A percentile compares a stretch with the other conserved stretches of the same genome.
These are phyloP conservation scores for Oryza punctata DNA, from an alignment of 176 grass and related monocot species.

Conservation along the genomic window DNA sequence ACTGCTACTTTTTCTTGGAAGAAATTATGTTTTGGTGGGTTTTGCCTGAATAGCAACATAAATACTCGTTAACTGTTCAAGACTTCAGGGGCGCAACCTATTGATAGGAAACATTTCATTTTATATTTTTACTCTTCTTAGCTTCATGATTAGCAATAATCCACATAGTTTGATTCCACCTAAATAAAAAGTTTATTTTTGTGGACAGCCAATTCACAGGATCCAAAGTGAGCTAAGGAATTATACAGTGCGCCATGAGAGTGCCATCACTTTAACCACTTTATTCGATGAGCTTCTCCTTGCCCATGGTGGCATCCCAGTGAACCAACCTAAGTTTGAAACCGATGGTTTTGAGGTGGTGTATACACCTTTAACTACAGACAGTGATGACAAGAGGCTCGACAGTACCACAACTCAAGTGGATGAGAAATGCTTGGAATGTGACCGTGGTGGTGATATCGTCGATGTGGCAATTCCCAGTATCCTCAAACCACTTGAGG, in stretches of 20 bases:
- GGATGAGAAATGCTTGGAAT: conserved; percentile 35
- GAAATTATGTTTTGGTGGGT: neutral
- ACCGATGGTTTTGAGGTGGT: conserved; percentile 26
- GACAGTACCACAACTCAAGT: conserved; percentile 11
- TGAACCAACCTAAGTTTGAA: conserved; percentile 52
- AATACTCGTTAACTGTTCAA: neutral
- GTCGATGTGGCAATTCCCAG: conserved; percentile 15
- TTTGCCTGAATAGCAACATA: neutral
- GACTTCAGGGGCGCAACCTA: neutral
- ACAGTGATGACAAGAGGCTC: conserved; percentile 1
- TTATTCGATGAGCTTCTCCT: conserved; percentile 61
- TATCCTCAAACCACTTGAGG: conserved; percentile 1
- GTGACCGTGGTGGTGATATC: conserved; percentile 21
- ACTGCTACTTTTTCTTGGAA: neutral
- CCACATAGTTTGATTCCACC: neutral
- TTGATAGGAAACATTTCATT: neutral
- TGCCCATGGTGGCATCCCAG: conserved; percentile 52
- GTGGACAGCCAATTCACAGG: conserved; percentile 63
- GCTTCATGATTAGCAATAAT: neutral
- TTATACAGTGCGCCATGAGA: conserved; percentile 64
- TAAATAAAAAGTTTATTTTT: conserved; percentile 29
- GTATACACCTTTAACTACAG: conserved; percentile 29
- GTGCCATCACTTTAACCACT: conserved; percentile 15
- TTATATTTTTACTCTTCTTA: neutral
- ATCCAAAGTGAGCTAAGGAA: conserved; percentile 68